Base-by-base conservation (phyloP, 23 red algal species). In the Agarophyton chilense region DNA sequence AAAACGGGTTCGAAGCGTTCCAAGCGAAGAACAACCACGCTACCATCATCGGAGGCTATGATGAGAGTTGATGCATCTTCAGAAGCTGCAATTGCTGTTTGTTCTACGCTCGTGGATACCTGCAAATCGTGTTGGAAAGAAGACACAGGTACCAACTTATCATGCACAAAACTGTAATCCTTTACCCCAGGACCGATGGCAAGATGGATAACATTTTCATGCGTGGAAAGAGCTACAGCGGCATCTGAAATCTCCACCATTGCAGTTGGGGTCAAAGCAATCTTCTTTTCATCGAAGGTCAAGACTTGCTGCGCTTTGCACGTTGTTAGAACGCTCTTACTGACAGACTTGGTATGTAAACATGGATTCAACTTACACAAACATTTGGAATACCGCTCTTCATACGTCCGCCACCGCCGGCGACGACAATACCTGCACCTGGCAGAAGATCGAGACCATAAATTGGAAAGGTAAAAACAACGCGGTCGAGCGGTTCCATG, bases 331-430 rank as follows among this genome's bases (percentile, higher is more conserved):
- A 8, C 40, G 34, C 35, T 2, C 22, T 31, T 26, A 18, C 14
- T 38, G 61, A 29, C 28, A 64, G 36, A 10, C 70, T 10, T 44
- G 58, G 61, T 17, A 26, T 58, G 70, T 36, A 0, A 9, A 50
- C 12, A 13, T 12, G 14, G 44, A 66, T 45, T 34, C 11, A 67
- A 84, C 80, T 64, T 84, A 84, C 80, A 77, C 67, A 77, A 40
- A 33, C 54, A 60, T 91, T 91, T 14, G 88, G 88, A 54, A 91
- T 82, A 44, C 88, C 88, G 77, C 57, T 71, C 33, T 91, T 91
- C 77, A 91, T 82, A 11, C 76, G 73, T 7, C 88, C 88, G 29
- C 88, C 88, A 51, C 88, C 88, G 65, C 88, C 88, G 35, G 65
- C 77, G 44, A 91, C 44, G 22, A 65, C 88, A 42, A 81, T 19